Evolutionary conservation across 768 basidiomycete species (phyloP).

Genomic region (Cyathus striatus): DNA sequence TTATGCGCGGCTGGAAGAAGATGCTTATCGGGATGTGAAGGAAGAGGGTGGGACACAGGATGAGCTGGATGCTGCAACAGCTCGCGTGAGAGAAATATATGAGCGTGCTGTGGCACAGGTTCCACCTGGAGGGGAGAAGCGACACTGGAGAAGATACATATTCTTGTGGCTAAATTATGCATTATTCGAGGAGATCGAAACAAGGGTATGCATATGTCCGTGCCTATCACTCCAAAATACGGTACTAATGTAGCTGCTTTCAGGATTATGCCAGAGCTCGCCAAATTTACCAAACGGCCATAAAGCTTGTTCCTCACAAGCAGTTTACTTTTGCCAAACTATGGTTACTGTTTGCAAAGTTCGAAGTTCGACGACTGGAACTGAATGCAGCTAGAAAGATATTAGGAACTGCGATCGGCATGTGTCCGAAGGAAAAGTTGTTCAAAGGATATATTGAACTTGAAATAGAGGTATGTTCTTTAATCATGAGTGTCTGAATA

Average conservation of each 20-base stretch:
- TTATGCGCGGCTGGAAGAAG: slow-evolving; percentile 90
- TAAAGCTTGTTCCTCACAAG: slow-evolving; percentile 90
- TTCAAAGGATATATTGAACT: slow-evolving; percentile 97
- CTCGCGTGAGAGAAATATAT: slow-evolving; percentile 86
- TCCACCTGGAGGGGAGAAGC: slow-evolving; percentile 89
- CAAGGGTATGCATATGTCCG: slow-evolving; percentile 58
- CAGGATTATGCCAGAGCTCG: slow-evolving; percentile 83
- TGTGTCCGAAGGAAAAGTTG: slow-evolving; percentile 92
- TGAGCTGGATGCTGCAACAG: slow-evolving; percentile 56
- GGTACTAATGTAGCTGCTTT: slow-evolving; percentile 1
- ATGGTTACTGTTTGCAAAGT: slow-evolving; percentile 90
- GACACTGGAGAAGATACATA: slow-evolving; percentile 87
- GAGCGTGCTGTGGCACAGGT: slow-evolving; percentile 95
- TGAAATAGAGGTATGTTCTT: slow-evolving; percentile 69
- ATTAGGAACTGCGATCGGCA: slow-evolving; percentile 85
- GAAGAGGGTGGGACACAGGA: slow-evolving; percentile 72
- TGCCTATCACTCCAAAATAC: slow-evolving; percentile 1
- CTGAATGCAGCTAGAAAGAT: slow-evolving; percentile 83
- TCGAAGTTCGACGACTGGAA: slow-evolving; percentile 83
- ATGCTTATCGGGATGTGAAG: slow-evolving; percentile 67
- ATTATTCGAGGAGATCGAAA: slow-evolving; percentile 93
- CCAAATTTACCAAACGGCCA: slow-evolving; percentile 88
- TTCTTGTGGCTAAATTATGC: slow-evolving; percentile 96
- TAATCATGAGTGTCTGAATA: background rate
- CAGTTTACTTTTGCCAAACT: slow-evolving; percentile 97